phyloP scores from a whole-genome alignment of 305 asterid genomes.

The Fraxinus albicans region DNA sequence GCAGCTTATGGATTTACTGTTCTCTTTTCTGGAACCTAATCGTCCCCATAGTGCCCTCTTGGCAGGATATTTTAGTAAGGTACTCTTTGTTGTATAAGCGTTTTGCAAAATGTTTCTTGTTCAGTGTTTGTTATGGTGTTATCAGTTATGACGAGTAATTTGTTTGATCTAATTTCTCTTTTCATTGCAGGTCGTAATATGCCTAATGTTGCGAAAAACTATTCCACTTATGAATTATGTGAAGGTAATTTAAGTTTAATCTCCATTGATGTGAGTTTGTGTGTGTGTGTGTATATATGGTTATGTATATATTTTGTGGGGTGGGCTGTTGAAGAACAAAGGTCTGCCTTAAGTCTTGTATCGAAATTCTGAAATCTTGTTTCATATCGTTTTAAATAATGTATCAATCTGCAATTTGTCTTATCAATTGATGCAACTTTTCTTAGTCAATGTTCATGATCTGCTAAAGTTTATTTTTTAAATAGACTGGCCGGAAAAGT shows the following conservation, averaged over 20 bases:
- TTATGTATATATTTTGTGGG: not conserved
- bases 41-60: slow-evolving; percentile 81
- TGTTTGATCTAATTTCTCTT: slow-evolving; percentile 32
- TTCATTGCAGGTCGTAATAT: slow-evolving; percentile 76
- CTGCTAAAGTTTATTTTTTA: not conserved
- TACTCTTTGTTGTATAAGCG: slow-evolving; percentile 25
- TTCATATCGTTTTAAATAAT: not conserved
- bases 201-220: slow-evolving; percentile 91
- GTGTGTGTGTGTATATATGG: not conserved
- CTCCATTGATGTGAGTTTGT: not conserved
- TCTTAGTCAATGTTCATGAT: not conserved
- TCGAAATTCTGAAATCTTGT: slow-evolving; percentile 8
- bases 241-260: slow-evolving; percentile 48
- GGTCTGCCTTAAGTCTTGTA: slow-evolving; percentile 9
- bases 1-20: slow-evolving; percentile 94
- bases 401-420: not conserved
- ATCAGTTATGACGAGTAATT: slow-evolving; percentile 14
- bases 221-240: slow-evolving; percentile 87
- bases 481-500: not conserved
- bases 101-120: not conserved
- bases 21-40: slow-evolving; percentile 90
- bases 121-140: slow-evolving; percentile 1
- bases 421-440: not conserved
- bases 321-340: slow-evolving; percentile 3
- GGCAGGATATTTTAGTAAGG: slow-evolving; percentile 99